Evolutionary conservation across 805 yeast genomes (phyloP).

Genomic region (Yarrowia sp.): DNA sequence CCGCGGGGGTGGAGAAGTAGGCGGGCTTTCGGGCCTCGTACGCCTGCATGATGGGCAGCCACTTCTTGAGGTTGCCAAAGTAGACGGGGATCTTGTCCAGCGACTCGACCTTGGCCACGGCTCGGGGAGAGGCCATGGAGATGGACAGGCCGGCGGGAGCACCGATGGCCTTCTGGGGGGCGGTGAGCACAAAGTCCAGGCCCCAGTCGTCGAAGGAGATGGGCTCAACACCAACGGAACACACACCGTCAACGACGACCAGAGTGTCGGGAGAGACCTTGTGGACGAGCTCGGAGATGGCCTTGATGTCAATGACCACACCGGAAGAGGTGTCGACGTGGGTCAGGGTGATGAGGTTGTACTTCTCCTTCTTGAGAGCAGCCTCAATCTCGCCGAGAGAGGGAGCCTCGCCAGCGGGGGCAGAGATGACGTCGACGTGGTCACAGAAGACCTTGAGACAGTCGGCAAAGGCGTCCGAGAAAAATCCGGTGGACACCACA

Average conservation of each 20-base stretch:
- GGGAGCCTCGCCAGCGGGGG: conserved; percentile 72
- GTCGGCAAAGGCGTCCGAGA: conserved; percentile 82
- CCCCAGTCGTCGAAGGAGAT: conserved; percentile 89
- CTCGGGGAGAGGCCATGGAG: conserved; percentile 76
- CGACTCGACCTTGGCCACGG: conserved; percentile 66
- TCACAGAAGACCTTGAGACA: conserved; percentile 75
- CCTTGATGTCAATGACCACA: conserved; percentile 76
- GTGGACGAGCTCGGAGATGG: conserved; percentile 67
- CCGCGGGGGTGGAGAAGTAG: conserved; percentile 97
- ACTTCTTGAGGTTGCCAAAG: conserved; percentile 76
- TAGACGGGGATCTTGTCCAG: conserved; percentile 55
- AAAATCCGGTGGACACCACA: conserved; percentile 87
- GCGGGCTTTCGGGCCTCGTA: conserved; percentile 81
- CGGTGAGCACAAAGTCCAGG: conserved; percentile 84
- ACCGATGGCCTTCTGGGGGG: conserved; percentile 95
- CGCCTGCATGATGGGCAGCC: conserved; percentile 88
- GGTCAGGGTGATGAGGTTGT: conserved; percentile 79
- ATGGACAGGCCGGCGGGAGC: conserved; percentile 92
- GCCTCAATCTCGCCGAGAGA: conserved; percentile 62
- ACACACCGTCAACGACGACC: conserved; percentile 90
- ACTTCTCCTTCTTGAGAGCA: conserved; percentile 60
- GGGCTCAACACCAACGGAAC: conserved; percentile 90
- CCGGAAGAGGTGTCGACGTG: conserved; percentile 98
- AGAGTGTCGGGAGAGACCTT: conserved; percentile 77
- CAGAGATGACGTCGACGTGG: conserved; percentile 73